Evolutionary conservation across 148 eudicot genomes (phyloP).

Genomic region (Camellia japonica): DNA sequence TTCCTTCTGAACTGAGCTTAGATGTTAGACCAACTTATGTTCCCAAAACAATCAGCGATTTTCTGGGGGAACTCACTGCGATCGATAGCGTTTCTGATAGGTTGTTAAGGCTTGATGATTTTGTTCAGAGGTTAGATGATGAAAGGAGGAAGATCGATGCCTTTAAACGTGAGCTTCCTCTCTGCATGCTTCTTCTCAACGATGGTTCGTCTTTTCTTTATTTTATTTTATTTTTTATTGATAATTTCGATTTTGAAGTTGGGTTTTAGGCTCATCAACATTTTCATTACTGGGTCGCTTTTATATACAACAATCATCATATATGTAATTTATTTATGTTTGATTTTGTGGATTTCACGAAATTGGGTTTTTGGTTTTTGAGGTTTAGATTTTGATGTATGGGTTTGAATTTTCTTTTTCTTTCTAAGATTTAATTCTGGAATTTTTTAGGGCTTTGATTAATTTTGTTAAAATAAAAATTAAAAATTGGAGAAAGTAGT

Average conservation of each 20-base stretch:
- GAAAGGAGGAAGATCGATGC: conserved; percentile 64
- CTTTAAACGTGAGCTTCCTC: conserved; percentile 48
- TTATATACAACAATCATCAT: not conserved
- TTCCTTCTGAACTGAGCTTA: conserved; percentile 44
- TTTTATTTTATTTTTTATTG: not conserved
- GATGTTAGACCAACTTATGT: conserved; percentile 38
- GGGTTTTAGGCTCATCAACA: not conserved
- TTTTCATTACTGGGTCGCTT: conserved; percentile 5
- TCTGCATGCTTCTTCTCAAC: too few relatives aligned
- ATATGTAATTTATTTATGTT: not conserved
- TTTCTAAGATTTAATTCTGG: not conserved
- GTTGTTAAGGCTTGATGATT: conserved; percentile 39
- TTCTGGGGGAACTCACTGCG: conserved; percentile 35
- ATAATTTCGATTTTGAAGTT: not conserved
- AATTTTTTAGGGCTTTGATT: too few relatives aligned
- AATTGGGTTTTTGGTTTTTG: not conserved
- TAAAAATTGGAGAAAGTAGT: too few relatives aligned
- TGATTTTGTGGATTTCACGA: not conserved
- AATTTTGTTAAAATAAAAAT: too few relatives aligned
- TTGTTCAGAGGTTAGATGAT: conserved; percentile 42
- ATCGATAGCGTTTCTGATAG: conserved; percentile 36
- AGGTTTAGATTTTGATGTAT: conserved; percentile 13
- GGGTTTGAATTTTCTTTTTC: not conserved
- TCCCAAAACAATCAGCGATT: conserved; percentile 34
- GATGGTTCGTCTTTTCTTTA: too few relatives aligned